These are phyloP conservation scores for Wickerhamiella nectarea DNA, from an alignment of 805 yeast genomes.

Conservation along the genomic window DNA sequence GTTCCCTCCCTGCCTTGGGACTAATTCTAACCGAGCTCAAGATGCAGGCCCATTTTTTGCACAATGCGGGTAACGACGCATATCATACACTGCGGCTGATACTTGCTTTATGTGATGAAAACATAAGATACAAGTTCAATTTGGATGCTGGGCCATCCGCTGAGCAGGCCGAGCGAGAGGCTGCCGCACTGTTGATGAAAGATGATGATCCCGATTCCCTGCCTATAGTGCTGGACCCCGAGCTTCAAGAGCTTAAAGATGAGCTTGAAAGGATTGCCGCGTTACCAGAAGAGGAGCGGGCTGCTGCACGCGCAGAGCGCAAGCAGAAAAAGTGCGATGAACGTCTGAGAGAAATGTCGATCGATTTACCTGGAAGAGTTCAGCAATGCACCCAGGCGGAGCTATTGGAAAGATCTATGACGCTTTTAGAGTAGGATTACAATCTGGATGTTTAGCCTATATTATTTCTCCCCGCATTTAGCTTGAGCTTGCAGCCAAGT, in stretches of 20 bases:
- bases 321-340: neutral
- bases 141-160: slow-evolving; percentile 7
- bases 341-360: neutral
- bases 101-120: slow-evolving; percentile 39
- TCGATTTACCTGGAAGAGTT: neutral
- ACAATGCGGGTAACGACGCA: slow-evolving; percentile 64
- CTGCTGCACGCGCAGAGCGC: neutral
- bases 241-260: neutral
- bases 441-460: neutral
- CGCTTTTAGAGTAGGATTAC: neutral
- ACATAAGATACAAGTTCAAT: slow-evolving; percentile 5
- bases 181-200: neutral
- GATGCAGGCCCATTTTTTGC: slow-evolving; percentile 46
- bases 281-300: neutral
- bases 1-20: slow-evolving; percentile 27
- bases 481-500: too few species aligned
- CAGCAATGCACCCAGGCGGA: neutral
- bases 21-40: slow-evolving; percentile 34
- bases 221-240: neutral
- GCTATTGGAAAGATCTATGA: neutral
- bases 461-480: neutral
- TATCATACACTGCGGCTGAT: slow-evolving; percentile 43
- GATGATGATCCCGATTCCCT: neutral
- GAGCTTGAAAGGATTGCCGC: neutral
- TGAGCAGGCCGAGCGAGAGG: slow-evolving; percentile 1